Conservation (phyloP, 768 basidiomycete species). For the Boletus sp. region DNA sequence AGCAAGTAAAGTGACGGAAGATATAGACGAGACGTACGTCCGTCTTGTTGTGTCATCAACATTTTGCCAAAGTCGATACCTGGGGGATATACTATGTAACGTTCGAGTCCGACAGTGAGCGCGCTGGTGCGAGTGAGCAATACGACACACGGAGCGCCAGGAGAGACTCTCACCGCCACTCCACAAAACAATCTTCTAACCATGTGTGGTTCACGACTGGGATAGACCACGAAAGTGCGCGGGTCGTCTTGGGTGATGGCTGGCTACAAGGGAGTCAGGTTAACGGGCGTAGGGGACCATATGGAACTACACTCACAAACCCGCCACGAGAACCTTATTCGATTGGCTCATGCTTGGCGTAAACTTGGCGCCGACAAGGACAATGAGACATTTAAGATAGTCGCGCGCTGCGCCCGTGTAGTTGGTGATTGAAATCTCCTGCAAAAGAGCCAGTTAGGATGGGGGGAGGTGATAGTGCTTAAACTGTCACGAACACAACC, state of each 20-base stretch:
- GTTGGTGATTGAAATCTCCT: constrained; percentile 86
- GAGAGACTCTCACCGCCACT: constrained; percentile 52
- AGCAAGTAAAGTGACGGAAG: not conserved
- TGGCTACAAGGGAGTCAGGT: constrained; percentile 27
- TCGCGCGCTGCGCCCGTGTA: constrained; percentile 86
- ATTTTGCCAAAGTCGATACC: constrained; percentile 61
- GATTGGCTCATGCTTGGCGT: constrained; percentile 76
- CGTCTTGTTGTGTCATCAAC: constrained; percentile 27
- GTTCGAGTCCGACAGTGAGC: constrained; percentile 59
- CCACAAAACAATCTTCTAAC: constrained; percentile 86
- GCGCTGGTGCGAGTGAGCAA: constrained; percentile 27
- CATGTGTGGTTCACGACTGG: constrained; percentile 87
- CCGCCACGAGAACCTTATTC: constrained; percentile 83
- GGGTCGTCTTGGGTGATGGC: constrained; percentile 57
- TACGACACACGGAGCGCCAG: not conserved
- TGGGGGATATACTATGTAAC: constrained; percentile 67
- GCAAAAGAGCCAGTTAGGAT: not conserved
- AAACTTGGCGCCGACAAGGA: constrained; percentile 72
- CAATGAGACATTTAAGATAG: constrained; percentile 82
- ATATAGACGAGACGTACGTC: constrained; percentile 7
- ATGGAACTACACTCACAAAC: constrained; percentile 54
- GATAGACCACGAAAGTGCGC: constrained; percentile 78
- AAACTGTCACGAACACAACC: constrained; percentile 50
- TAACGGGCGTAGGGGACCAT: not conserved
- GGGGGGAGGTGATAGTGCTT: not conserved